These are phyloP conservation scores for Cladochytrium replicatum DNA, from an alignment of 192 early-diverging fungal species.

Conservation along the genomic window DNA sequence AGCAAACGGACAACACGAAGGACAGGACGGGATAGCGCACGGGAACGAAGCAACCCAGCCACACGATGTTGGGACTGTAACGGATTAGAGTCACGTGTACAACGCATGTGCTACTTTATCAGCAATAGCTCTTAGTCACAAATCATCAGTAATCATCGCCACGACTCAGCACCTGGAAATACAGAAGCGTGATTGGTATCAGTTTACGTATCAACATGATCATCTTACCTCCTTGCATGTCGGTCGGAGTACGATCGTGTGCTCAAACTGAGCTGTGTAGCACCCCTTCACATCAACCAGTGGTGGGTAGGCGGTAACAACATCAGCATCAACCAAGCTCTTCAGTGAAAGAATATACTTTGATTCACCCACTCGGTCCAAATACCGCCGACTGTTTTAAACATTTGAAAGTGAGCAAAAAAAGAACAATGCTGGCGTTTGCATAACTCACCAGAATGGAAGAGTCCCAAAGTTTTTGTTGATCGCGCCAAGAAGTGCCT, in stretches of 20 bases:
- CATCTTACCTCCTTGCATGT: constrained; percentile 63
- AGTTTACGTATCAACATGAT: background rate
- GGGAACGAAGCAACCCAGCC: too few relatives aligned
- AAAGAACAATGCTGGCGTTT: background rate
- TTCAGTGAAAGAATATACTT: constrained; percentile 82
- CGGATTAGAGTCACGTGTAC: too few relatives aligned
- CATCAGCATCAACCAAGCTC: constrained; percentile 70
- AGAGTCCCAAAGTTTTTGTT: constrained; percentile 87
- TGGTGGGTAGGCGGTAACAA: constrained; percentile 82
- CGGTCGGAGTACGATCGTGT: constrained; percentile 83
- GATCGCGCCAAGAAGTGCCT: constrained; percentile 67
- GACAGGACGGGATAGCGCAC: too few relatives aligned
- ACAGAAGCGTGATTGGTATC: constrained; percentile 14
- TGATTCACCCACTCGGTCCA: constrained; percentile 87
- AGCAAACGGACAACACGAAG: too few relatives aligned
- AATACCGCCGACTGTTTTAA: constrained; percentile 57
- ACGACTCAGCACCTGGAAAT: constrained; percentile 69
- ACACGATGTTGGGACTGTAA: too few relatives aligned
- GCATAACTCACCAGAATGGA: constrained; percentile 60
- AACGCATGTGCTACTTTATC: too few relatives aligned
- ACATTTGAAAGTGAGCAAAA: constrained; percentile 10
- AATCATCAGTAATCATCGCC: constrained; percentile 56
- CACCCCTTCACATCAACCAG: constrained; percentile 72
- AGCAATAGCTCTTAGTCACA: background rate
- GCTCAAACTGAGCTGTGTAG: constrained; percentile 96